phyloP scores from a whole-genome alignment of 495 filamentous ascomycete species.

The Melanomma pulvis-pyrius region DNA sequence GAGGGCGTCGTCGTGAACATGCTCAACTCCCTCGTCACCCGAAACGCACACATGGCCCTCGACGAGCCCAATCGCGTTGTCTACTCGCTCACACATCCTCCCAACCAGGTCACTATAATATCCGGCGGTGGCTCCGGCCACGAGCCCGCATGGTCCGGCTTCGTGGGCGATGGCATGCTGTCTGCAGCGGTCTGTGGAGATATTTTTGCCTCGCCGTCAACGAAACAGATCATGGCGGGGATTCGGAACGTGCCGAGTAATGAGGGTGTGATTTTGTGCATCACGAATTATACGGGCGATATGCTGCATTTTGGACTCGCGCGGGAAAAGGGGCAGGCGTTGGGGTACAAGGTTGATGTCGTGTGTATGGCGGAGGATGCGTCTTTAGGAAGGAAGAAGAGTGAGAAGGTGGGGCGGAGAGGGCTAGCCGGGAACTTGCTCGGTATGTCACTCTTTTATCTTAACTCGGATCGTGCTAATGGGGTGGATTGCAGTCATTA shows the following conservation, averaged over 20 bases:
- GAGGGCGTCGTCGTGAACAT: conserved; percentile 56
- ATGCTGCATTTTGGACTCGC: conserved; percentile 67
- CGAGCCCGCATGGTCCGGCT: conserved; percentile 66
- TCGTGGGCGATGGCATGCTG: conserved; percentile 63
- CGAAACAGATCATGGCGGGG: conserved; percentile 63
- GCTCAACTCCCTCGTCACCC: conserved; percentile 58
- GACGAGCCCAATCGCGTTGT: conserved; percentile 61
- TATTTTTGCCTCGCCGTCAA: conserved; percentile 64
- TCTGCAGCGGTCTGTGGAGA: conserved; percentile 63
- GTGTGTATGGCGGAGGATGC: conserved; percentile 65
- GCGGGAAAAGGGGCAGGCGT: conserved; percentile 61
- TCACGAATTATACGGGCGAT: conserved; percentile 70
- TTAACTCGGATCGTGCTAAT: conserved; percentile 8
- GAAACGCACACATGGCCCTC: conserved; percentile 60
- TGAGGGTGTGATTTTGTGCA: conserved; percentile 61
- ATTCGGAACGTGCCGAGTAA: conserved; percentile 59
- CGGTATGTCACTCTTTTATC: conserved; percentile 16
- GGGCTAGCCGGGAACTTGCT: conserved; percentile 60
- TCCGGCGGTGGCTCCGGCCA: conserved; percentile 65
- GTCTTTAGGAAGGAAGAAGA: conserved; percentile 58
- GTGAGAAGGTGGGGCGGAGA: conserved; percentile 59
- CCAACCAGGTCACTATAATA: conserved; percentile 59
- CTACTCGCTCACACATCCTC: conserved; percentile 55
- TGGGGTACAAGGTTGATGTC: conserved; percentile 57
- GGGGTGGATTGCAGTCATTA: conserved; percentile 37